These are phyloP conservation scores for Penicillium bovifimosum DNA, from an alignment of 495 filamentous ascomycete species.

Conservation along the genomic window DNA sequence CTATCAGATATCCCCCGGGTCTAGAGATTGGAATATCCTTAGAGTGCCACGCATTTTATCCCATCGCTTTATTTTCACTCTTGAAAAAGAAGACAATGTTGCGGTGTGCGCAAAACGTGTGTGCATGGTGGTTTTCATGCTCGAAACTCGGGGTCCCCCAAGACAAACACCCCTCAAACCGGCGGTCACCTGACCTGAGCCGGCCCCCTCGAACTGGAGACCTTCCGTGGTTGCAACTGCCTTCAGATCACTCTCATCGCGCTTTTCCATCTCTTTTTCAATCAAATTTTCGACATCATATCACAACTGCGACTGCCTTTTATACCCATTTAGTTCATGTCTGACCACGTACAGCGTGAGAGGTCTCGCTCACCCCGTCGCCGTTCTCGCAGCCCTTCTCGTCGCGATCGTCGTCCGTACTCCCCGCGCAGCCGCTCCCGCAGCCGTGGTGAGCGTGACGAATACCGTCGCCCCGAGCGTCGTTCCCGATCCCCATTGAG, in stretches of 20 bases:
- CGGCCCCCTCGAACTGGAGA: constrained; percentile 2
- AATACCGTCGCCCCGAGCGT: constrained; percentile 76
- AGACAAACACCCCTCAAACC: background rate
- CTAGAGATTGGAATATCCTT: background rate
- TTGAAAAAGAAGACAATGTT: background rate
- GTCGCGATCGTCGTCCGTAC: constrained; percentile 77
- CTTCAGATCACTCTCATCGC: constrained; percentile 1
- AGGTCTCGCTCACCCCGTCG: constrained; percentile 89
- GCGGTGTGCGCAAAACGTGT: constrained; percentile 11
- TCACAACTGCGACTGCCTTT: constrained; percentile 15
- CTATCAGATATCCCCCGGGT: constrained; percentile 3
- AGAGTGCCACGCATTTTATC: background rate
- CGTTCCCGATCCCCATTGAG: constrained; percentile 83
- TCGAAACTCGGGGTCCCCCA: constrained; percentile 17
- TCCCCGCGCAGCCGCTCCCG: constrained; percentile 89
- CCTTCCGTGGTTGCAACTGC: background rate
- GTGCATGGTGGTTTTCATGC: constrained; percentile 6
- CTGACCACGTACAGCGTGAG: constrained; percentile 69
- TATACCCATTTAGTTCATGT: constrained; percentile 30
- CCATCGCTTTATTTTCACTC: background rate
- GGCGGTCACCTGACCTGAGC: constrained; percentile 27
- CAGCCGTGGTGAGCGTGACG: constrained; percentile 60
- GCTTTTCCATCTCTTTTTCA: constrained; percentile 7
- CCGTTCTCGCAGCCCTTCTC: constrained; percentile 72
- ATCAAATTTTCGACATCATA: constrained; percentile 1